Conservation (phyloP, 2,329 filamentous ascomycete genomes). For the Fusarium sarcochroum region DNA sequence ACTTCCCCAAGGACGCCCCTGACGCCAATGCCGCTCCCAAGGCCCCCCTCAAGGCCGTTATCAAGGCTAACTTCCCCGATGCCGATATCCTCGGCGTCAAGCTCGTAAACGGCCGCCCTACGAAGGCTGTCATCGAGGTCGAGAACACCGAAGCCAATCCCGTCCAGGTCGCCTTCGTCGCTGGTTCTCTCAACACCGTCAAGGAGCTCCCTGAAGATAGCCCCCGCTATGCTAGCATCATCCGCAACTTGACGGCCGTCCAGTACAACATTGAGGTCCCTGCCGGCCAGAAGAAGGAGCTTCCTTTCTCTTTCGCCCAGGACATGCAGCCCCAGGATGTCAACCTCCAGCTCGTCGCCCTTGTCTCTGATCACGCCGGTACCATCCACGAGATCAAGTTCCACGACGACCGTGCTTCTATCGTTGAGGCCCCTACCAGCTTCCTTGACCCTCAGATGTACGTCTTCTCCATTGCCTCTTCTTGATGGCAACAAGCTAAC, state of each 20-base stretch:
- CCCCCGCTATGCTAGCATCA: conserved; percentile 66
- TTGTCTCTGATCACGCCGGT: conserved; percentile 77
- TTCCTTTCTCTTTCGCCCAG: conserved; percentile 87
- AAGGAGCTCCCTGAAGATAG: conserved; percentile 63
- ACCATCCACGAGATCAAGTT: conserved; percentile 82
- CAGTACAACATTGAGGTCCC: conserved; percentile 81
- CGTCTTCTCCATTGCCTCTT: conserved; percentile 52
- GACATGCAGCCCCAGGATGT: conserved; percentile 96
- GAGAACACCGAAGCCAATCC: conserved; percentile 85
- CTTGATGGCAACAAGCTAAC: conserved; percentile 48
- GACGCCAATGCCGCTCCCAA: conserved; percentile 44
- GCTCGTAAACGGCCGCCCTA: conserved; percentile 92
- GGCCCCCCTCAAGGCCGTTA: conserved; percentile 69
- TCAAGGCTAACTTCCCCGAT: conserved; percentile 74
- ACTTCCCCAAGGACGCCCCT: conserved; percentile 30
- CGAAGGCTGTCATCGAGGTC: conserved; percentile 85
- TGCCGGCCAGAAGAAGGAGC: conserved; percentile 79
- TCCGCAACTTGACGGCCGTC: conserved; percentile 88
- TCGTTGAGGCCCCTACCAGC: conserved; percentile 92
- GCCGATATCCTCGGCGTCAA: conserved; percentile 94
- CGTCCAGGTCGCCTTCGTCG: conserved; percentile 81
- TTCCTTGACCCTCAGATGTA: conserved; percentile 97
- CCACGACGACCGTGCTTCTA: conserved; percentile 84
- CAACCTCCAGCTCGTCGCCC: conserved; percentile 80
- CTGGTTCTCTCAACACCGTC: conserved; percentile 77